Evolutionary conservation across 2,329 filamentous ascomycete species (phyloP).

Genomic region (Penicillium sp.): DNA sequence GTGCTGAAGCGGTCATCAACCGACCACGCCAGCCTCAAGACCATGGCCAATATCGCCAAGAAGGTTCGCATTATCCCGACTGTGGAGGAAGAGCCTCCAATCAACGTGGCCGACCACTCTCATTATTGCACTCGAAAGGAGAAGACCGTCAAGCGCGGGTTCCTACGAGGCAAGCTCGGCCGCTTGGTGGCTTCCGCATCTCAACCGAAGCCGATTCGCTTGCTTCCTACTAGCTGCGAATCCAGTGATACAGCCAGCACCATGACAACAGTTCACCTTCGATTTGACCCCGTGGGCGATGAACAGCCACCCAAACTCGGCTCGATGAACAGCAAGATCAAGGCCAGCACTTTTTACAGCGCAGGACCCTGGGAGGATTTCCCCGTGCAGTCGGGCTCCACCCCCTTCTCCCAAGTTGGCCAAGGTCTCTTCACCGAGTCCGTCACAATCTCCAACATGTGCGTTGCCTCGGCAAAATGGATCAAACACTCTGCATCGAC

Average conservation of each 20-base stretch:
- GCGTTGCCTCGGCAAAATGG: constrained; percentile 65
- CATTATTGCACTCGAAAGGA: constrained; percentile 62
- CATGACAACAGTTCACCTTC: constrained; percentile 61
- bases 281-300: constrained; percentile 64
- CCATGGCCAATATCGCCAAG: constrained; percentile 58
- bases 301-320: constrained; percentile 60
- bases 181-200: constrained; percentile 62
- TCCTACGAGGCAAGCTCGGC: constrained; percentile 64
- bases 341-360: constrained; percentile 64
- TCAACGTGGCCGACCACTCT: constrained; percentile 56
- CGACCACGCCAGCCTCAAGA: constrained; percentile 46
- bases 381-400: constrained; percentile 52
- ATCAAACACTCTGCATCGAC: constrained; percentile 50
- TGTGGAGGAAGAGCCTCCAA: constrained; percentile 64
- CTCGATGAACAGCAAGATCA: constrained; percentile 60
- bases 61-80: constrained; percentile 66
- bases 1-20: constrained; percentile 48
- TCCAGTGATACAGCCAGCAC: constrained; percentile 56
- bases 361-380: constrained; percentile 57
- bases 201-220: constrained; percentile 63
- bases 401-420: constrained; percentile 49
- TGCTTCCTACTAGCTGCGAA: constrained; percentile 51
- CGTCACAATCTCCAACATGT: constrained; percentile 60
- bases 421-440: constrained; percentile 61
- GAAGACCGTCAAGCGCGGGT: constrained; percentile 66